phyloP scores from a whole-genome alignment of 805 yeast genomes.

The Wickerhamomyces ciferrii region DNA sequence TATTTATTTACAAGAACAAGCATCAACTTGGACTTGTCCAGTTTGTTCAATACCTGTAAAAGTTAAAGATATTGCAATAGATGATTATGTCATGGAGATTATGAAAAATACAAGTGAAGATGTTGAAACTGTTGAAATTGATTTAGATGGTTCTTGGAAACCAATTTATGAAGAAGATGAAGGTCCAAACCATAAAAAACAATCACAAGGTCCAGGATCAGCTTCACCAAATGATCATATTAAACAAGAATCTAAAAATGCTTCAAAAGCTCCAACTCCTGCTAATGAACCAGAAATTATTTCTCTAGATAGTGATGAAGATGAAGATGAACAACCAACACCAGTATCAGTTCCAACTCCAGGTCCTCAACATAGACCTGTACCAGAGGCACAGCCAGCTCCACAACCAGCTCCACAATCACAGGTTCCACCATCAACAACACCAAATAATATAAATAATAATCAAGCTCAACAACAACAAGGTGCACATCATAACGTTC shows the following conservation, averaged over 20 bases:
- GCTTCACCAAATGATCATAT: background rate
- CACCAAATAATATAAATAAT: background rate
- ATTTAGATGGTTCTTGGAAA: constrained; percentile 72
- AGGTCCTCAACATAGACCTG: background rate
- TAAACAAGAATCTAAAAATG: background rate
- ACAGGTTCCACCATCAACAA: background rate
- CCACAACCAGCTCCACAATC: background rate
- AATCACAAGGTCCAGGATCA: background rate
- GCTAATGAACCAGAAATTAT: constrained; percentile 33
- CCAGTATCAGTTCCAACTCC: background rate
- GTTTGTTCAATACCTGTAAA: constrained; percentile 55
- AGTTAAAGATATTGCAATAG: constrained; percentile 58
- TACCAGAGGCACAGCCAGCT: background rate
- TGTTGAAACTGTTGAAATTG: constrained; percentile 61
- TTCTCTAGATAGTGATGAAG: constrained; percentile 45
- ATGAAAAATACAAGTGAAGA: constrained; percentile 46
- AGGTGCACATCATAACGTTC: too few species aligned
- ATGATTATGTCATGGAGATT: constrained; percentile 68
- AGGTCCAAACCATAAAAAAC: constrained; percentile 6
- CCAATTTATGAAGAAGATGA: constrained; percentile 26
- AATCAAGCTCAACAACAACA: background rate
- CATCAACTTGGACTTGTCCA: constrained; percentile 88
- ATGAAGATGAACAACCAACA: constrained; percentile 19
- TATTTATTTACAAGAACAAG: constrained; percentile 68
- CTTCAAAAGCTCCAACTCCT: background rate